These are phyloP conservation scores for Ziziphus jujuba DNA, from an alignment of 306 rosid genomes.

Conservation along the genomic window DNA sequence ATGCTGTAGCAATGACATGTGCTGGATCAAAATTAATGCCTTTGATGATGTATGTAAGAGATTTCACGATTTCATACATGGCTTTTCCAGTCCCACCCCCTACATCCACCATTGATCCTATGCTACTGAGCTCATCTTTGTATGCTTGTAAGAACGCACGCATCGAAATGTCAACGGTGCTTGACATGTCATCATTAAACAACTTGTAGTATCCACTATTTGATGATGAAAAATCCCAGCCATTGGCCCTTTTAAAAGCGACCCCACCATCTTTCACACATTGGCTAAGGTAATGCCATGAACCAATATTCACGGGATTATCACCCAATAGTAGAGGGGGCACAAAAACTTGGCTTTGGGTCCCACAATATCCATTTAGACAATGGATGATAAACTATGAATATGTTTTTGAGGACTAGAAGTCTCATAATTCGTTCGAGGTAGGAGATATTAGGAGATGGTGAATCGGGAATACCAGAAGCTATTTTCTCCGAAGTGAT, in stretches of 20 bases:
- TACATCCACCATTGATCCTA: constrained; percentile 17
- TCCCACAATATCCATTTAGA: constrained; percentile 31
- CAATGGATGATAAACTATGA: constrained; percentile 8
- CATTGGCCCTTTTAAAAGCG: constrained; percentile 33
- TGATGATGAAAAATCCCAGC: constrained; percentile 25
- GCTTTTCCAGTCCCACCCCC: constrained; percentile 26
- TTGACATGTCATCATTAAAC: constrained; percentile 31
- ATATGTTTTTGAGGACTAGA: constrained; percentile 15
- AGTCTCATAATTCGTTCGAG: constrained; percentile 33
- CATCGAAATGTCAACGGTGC: constrained; percentile 18
- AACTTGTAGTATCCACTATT: constrained; percentile 18
- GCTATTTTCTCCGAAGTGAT: constrained; percentile 25
- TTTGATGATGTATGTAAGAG: constrained; percentile 20
- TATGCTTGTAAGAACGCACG: constrained; percentile 15
- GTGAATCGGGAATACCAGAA: neutral
- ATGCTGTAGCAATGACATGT: constrained; percentile 19
- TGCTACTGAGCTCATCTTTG: constrained; percentile 20
- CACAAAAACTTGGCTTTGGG: constrained; percentile 15
- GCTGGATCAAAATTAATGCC: constrained; percentile 31
- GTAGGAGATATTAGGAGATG: constrained; percentile 15
- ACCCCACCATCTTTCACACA: constrained; percentile 34
- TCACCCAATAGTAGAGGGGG: constrained; percentile 16
- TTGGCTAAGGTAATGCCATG: constrained; percentile 32
- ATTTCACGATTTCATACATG: neutral
- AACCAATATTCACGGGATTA: constrained; percentile 18